Evolutionary conservation across 208 protist genomes (phyloP), one percentile per base, ranked within the genome.

Genomic region (Acanthamoeba lugdunensis): DNA sequence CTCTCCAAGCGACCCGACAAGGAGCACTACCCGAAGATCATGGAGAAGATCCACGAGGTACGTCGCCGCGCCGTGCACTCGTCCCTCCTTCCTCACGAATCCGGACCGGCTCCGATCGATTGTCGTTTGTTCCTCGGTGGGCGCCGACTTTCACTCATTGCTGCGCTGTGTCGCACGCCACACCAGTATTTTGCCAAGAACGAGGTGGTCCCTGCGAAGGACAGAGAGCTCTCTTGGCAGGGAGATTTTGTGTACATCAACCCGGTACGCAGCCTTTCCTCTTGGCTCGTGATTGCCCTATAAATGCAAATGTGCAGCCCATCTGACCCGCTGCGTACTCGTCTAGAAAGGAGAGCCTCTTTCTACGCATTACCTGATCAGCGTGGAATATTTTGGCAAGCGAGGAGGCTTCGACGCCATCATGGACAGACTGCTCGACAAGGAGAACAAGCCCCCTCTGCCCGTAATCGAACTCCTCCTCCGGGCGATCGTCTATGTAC

Each of bases 401-500:
- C 91, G 91, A 13, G 91, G 91, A 45, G 91, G 91, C 45, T 88
- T 94, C 25, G 91, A 94, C 25, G 91, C 91, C n/a, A 94, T 94
- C 37, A 45, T 94, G n/a, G 30, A 85, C 11, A 45, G 91, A 23
- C 54, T 93, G 7, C 14, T 61, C 3, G 90, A 79, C 90, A 54
- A 93, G 37, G 69, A 93, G 33, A 93, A 93, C 71, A 21, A 48
- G 21, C 37, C 90, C 21, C 63, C 90, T 13, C 69, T 93, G 25
- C 52, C 48, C 37, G 48, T 84, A 8, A 65, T 93, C 33, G 90
- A 93, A 41, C 28, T 61, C n/a, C 56, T 84, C n/a, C 48, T 93
- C 18, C 11, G 73, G 23, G 63, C 90, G 13, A 33, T 93, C 14
- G 71, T 77, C 2, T 84, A 93, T 52, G 90, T 93, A 93, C 16